Base-by-base conservation (phyloP, 2,329 filamentous ascomycete genomes). In the Venturiaceae sp. region DNA sequence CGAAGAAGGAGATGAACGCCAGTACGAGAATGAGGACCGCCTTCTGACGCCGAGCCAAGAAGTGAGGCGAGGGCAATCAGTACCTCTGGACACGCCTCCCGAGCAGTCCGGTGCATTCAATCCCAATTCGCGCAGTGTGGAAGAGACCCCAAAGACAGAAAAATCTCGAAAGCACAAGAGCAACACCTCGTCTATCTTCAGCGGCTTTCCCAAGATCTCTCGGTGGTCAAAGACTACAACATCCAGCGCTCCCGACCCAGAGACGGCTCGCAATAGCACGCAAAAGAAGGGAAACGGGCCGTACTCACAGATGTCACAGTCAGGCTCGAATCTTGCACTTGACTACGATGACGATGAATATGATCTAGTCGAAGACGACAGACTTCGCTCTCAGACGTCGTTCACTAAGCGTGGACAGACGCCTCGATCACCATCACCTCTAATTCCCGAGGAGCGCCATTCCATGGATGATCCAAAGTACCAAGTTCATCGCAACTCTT, bases 141-240 rank as follows among this genome's bases (percentile, higher is more conserved):
- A 95, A 62, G 89, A 91, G 62, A 95, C 90, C 0, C 89, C 90
- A 11, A 84, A 82, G 1, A 86, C 90, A 5, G 90, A 88, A n/a
- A 36, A 33, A 72, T 82, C 83, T 62, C 89, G 88, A 71, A 96
- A 95, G 75, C 88, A 95, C 75, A 95, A 95, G 71, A 92, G 90
- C 1, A 87, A 83, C 68, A 84, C 85, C 60, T 94, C 90, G 0
- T 90, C 88, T 0, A 79, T 85, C 78, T 88, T 95, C 58, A 74
- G 73, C 53, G 73, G 72, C 53, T 72, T 75, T 62, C 91, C 92
- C 26, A 96, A 95, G 76, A 92, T 96, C 62, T 97, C 94, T 5
- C 84, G 94, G 46, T 99, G 94, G 94, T 97, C 92, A 0, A 94
- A 95, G 74, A 97, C 92, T 2, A 83, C 58, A 26, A 19, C 92